phyloP scores from a whole-genome alignment of 1,139 yeast species.

The Pichia sp. region DNA sequence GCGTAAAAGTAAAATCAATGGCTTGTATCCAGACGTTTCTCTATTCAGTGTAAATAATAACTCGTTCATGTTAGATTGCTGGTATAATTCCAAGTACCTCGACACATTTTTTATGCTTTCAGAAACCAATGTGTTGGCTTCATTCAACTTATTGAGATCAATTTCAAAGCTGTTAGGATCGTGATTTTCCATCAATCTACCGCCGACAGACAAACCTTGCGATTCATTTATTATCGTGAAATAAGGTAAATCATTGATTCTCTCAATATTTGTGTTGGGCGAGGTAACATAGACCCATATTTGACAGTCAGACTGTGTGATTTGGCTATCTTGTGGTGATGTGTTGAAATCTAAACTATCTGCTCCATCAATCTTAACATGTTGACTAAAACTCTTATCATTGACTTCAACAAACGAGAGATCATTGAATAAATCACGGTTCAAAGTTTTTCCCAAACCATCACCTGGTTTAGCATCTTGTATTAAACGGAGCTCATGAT shows the following conservation, averaged over 20 bases:
- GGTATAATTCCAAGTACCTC: constrained; percentile 24
- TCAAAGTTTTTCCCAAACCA: constrained; percentile 16
- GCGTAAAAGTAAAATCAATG: constrained; percentile 23
- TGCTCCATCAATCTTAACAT: constrained; percentile 16
- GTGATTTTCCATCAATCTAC: constrained; percentile 8
- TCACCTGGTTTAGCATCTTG: constrained; percentile 28
- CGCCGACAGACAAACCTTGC: constrained; percentile 17
- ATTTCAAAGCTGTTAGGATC: constrained; percentile 19
- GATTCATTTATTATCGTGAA: constrained; percentile 20
- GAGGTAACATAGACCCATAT: constrained; percentile 28
- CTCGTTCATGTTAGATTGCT: constrained; percentile 27
- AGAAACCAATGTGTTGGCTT: constrained; percentile 28
- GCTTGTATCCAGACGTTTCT: constrained; percentile 31
- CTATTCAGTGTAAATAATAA: constrained; percentile 26
- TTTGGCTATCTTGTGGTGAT: constrained; percentile 7
- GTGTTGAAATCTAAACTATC: constrained; percentile 14
- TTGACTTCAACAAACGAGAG: constrained; percentile 30
- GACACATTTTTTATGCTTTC: constrained; percentile 27
- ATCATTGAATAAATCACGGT: constrained; percentile 28
- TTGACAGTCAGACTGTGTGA: constrained; percentile 24
- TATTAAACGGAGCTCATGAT: constrained; percentile 26
- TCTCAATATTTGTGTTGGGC: constrained; percentile 20
- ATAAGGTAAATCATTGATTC: constrained; percentile 24
- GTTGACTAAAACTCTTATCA: constrained; percentile 13
- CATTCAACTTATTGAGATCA: constrained; percentile 25